Base-by-base conservation (phyloP, 2,329 filamentous ascomycete genomes). In the Coniella lustricola region DNA sequence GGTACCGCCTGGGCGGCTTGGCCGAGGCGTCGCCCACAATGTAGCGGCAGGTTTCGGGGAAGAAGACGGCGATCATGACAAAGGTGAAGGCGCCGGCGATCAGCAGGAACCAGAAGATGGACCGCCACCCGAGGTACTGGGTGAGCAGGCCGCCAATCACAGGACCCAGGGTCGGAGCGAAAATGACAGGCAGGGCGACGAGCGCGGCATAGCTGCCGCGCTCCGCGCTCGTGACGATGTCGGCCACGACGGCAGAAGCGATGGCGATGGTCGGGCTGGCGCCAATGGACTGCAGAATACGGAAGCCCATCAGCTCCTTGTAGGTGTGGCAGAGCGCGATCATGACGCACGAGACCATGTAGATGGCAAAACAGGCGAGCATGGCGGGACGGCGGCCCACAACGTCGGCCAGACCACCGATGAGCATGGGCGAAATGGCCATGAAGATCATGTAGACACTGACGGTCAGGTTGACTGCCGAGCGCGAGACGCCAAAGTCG, bases 151-250 rank as follows among this genome's bases (percentile, higher is more conserved):
- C 78, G 4, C 77, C 76, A 7, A 81, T 58, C 3, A 79, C 67
- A 0, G 79, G 77, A 0, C 71, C 67, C 29, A 71, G 44, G 1
- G 64, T 62, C 7, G 66, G 64, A 58, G 44, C 66, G 1, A 84
- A 58, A 0, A 80, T 68, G 0, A 64, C 59, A 2, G 70, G 74
- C 21, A 70, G 62, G 16, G 68, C 70, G 20, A 70, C 76, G 55
- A 72, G 71, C 37, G 72, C 78, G 44, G 84, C 72, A 56, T 79
- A 81, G 32, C 71, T 66, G 2, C 81, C 81, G 48, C 84, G 67
- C 57, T 87, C 82, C 1, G 75, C 74, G 2, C 75, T 75, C 0
- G 80, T 83, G 8, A 77, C 70, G 7, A 85, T 67, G 57, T 87
- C 84, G 0, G 78, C 78, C 2, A 87, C 73, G 0, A 86, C 75